phyloP scores from a whole-genome alignment of 129 eudicot genomes.

The sunflower (Helianthus annuus) region DNA sequence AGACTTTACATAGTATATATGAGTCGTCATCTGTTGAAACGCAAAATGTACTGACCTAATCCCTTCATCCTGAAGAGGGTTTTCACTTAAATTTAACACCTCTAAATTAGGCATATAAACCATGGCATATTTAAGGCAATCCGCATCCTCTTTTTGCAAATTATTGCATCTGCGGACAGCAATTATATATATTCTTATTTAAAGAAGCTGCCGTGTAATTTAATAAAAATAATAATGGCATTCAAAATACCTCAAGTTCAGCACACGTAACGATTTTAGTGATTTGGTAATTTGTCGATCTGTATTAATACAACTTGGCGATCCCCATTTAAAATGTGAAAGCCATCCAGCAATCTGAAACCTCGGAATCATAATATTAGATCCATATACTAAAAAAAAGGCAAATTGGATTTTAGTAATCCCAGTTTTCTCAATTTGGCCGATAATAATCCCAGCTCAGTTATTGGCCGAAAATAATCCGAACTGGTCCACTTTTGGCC shows the following conservation, averaged over 20 bases:
- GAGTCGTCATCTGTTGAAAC: constrained; percentile 13
- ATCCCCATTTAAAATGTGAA: constrained; percentile 58
- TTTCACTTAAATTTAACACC: constrained; percentile 70
- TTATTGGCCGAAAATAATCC: no score
- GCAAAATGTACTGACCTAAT: constrained; percentile 47
- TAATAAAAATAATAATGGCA: not conserved
- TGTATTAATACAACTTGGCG: constrained; percentile 26
- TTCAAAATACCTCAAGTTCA: constrained; percentile 67
- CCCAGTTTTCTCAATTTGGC: no score
- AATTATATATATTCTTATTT: not conserved
- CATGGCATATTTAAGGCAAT: constrained; percentile 64
- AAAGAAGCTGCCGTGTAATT: not conserved
- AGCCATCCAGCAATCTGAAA: constrained; percentile 81
- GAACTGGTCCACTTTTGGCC: no score
- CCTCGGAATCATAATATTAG: constrained; percentile 3
- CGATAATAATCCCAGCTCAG: no score
- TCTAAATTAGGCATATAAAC: constrained; percentile 68
- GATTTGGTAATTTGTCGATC: constrained; percentile 39
- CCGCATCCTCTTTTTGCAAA: constrained; percentile 53
- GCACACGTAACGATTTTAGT: constrained; percentile 54
- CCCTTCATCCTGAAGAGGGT: constrained; percentile 65
- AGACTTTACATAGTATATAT: constrained; percentile 1
- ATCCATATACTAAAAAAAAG: not conserved
- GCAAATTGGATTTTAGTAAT: no score
- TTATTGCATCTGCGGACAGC: constrained; percentile 55